phyloP scores from a whole-genome alignment of 495 filamentous ascomycete genomes.

The Aspergillus sclerotiicarbonarius region DNA sequence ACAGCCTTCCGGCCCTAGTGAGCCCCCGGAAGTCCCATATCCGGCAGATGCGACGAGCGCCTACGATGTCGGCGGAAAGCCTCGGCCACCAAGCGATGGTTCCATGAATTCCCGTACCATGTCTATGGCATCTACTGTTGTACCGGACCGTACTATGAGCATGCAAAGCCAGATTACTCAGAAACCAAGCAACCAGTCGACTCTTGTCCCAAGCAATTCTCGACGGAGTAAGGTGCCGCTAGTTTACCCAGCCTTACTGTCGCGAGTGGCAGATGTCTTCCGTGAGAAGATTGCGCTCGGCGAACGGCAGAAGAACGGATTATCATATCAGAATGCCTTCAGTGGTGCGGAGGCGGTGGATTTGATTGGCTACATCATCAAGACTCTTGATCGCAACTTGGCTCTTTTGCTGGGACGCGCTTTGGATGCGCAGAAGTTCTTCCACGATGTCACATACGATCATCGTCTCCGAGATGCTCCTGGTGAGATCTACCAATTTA shows the following conservation, averaged over 20 bases:
- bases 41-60: constrained; percentile 26
- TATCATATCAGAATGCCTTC: constrained; percentile 97
- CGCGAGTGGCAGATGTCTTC: constrained; percentile 86
- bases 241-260: constrained; percentile 90
- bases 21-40: constrained; percentile 15
- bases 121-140: constrained; percentile 86
- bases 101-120: constrained; percentile 59
- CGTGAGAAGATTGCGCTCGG: constrained; percentile 76
- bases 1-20: constrained; percentile 55
- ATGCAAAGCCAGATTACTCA: constrained; percentile 40
- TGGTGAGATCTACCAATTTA: constrained; percentile 93
- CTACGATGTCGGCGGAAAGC: constrained; percentile 25
- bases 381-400: constrained; percentile 93
- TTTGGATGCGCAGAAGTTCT: constrained; percentile 98
- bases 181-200: constrained; percentile 33
- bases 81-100: constrained; percentile 44
- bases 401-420: constrained; percentile 90
- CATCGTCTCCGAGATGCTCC: constrained; percentile 89
- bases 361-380: constrained; percentile 88
- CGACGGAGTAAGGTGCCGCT: constrained; percentile 64
- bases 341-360: constrained; percentile 94
- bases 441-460: constrained; percentile 98
- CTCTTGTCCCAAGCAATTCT: constrained; percentile 43
- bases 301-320: constrained; percentile 91
- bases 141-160: constrained; percentile 50